Evolutionary conservation across 2,329 filamentous ascomycete species (phyloP).

Genomic region (Talaromyces piceae): DNA sequence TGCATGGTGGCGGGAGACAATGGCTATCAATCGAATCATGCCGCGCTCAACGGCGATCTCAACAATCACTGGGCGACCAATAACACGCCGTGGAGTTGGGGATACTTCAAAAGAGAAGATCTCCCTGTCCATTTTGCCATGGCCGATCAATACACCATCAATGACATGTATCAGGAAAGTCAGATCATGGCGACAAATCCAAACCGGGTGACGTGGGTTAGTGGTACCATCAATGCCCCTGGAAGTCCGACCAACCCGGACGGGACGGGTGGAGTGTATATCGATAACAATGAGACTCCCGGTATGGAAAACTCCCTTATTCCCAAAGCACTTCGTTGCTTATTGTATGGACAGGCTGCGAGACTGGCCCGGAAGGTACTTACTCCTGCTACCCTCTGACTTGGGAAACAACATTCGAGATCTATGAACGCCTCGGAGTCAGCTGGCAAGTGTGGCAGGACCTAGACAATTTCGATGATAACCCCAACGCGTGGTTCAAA

Average conservation of each 20-base stretch:
- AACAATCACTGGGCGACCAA: slow-evolving; percentile 49
- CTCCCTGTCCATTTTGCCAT: slow-evolving; percentile 50
- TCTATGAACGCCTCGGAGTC: slow-evolving; percentile 42
- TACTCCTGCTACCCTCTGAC: slow-evolving; percentile 47
- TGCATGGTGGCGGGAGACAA: slow-evolving; percentile 49
- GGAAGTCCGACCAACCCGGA: slow-evolving; percentile 37
- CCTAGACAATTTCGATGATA: slow-evolving; percentile 48
- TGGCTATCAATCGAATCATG: slow-evolving; percentile 47
- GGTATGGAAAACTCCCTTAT: slow-evolving; percentile 19
- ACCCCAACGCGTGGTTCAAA: slow-evolving; percentile 47
- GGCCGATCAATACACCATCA: slow-evolving; percentile 48
- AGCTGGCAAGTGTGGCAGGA: slow-evolving; percentile 48
- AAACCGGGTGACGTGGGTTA: slow-evolving; percentile 46
- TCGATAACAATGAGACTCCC: slow-evolving; percentile 46
- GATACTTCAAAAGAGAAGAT: slow-evolving; percentile 45
- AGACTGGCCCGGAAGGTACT: neutral
- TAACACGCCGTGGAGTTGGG: slow-evolving; percentile 49
- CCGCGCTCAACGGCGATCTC: slow-evolving; percentile 43
- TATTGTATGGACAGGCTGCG: slow-evolving; percentile 1
- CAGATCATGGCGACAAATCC: slow-evolving; percentile 46
- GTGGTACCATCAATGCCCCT: slow-evolving; percentile 46
- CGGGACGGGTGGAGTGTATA: slow-evolving; percentile 39
- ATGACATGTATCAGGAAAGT: slow-evolving; percentile 52
- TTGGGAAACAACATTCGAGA: slow-evolving; percentile 47
- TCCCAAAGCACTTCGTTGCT: neutral